Evolutionary conservation across 345 rosid species (phyloP).

Genomic region (Turnera subulata): DNA sequence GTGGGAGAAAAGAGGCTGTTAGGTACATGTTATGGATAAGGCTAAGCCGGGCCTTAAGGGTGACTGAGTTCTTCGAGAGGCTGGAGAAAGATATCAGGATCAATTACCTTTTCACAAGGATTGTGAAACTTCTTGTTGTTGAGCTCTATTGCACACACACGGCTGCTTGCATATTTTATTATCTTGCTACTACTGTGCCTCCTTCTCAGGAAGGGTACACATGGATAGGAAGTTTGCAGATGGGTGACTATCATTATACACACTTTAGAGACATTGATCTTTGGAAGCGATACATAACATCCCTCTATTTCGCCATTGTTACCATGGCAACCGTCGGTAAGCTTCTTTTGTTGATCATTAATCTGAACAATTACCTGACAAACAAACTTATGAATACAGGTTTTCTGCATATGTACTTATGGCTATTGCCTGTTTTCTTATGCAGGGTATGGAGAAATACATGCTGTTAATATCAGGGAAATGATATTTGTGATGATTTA

Average conservation of each 20-base stretch:
- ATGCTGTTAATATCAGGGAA: slow-evolving; percentile 80
- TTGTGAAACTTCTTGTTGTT: slow-evolving; percentile 76
- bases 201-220: slow-evolving; percentile 69
- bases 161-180: slow-evolving; percentile 90
- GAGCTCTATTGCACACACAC: slow-evolving; percentile 89
- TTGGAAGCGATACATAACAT: slow-evolving; percentile 65
- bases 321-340: slow-evolving; percentile 95
- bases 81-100: slow-evolving; percentile 82
- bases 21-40: slow-evolving; percentile 78
- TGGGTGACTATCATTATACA: slow-evolving; percentile 64
- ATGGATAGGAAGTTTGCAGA: slow-evolving; percentile 84
- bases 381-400: too few relatives aligned
- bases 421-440: not conserved
- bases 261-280: slow-evolving; percentile 70
- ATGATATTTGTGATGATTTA: slow-evolving; percentile 82
- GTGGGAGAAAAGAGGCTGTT: slow-evolving; percentile 58
- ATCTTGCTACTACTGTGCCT: slow-evolving; percentile 85
- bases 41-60: slow-evolving; percentile 54
- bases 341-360: not conserved
- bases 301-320: slow-evolving; percentile 78
- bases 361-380: too few relatives aligned
- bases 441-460: slow-evolving; percentile 90
- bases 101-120: slow-evolving; percentile 75
- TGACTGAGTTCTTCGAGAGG: slow-evolving; percentile 58
- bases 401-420: not conserved